phyloP scores from a whole-genome alignment of 2,329 filamentous ascomycete genomes.

The Tolypocladium pustulatum region DNA sequence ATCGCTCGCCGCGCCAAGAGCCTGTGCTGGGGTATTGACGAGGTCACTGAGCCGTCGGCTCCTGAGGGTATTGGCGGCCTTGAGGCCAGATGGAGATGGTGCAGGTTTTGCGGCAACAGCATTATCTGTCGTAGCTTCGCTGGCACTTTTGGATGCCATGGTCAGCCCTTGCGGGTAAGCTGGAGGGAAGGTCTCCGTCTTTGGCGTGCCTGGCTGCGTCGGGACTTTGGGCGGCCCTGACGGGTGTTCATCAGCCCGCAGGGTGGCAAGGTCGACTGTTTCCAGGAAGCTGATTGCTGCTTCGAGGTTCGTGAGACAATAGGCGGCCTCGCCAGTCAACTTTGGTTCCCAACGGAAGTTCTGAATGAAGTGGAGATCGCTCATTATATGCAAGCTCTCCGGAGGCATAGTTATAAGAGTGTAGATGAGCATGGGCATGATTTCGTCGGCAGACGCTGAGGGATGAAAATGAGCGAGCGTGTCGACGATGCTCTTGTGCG shows the following conservation, averaged over 20 bases:
- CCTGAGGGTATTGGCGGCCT: constrained; percentile 40
- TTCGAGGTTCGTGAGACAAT: constrained; percentile 92
- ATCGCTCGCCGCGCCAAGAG: constrained; percentile 73
- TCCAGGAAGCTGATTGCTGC: constrained; percentile 90
- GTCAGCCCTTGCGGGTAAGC: constrained; percentile 39
- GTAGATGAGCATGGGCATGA: constrained; percentile 94
- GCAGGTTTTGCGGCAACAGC: constrained; percentile 23
- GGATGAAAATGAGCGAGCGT: constrained; percentile 58
- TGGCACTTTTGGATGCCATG: constrained; percentile 17
- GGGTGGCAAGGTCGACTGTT: constrained; percentile 83
- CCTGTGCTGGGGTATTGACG: constrained; percentile 73
- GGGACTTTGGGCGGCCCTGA: constrained; percentile 54
- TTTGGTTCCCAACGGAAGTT: constrained; percentile 78
- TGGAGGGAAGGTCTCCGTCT: constrained; percentile 45
- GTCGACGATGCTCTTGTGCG: constrained; percentile 92
- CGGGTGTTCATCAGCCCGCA: constrained; percentile 68
- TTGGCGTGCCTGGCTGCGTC: constrained; percentile 36
- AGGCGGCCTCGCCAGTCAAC: constrained; percentile 86
- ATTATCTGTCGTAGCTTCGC: constrained; percentile 20
- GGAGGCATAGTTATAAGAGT: constrained; percentile 84
- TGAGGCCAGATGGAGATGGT: constrained; percentile 30
- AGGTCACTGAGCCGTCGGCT: constrained; percentile 76
- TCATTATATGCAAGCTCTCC: constrained; percentile 78
- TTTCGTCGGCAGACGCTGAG: constrained; percentile 90
- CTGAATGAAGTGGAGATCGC: constrained; percentile 92